Evolutionary conservation across 2,329 filamentous ascomycete species (phyloP), one percentile per base, ranked within the genome.

Genomic region (Botrytis aclada): DNA sequence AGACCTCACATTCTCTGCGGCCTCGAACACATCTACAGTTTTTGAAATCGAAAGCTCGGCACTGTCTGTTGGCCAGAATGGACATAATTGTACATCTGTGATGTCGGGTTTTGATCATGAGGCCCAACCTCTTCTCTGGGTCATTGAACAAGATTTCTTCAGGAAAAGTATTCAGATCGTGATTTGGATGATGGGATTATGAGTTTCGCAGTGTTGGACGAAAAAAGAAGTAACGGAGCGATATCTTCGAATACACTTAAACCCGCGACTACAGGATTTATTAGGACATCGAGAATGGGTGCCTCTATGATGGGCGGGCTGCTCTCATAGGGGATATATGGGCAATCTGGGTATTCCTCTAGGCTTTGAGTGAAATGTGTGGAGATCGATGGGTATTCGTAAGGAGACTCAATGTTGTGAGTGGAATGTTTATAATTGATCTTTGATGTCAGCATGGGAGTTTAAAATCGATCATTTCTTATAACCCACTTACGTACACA

Each of bases 31-130:
- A 72, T 43, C 43, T 47, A 71, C 29, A 4, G 41, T 66, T 25
- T 73, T 73, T 65, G 60, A 74, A 12, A 60, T 74, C 9, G 54
- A 60, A 16, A 62, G 3, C 8, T 29, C 74, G 32, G 69, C 34
- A 22, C 16, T 47, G 1, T 60, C 34, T 56, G 47, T 67, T 10
- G 12, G 22, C 10, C 63, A 71, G 16, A 63, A 63, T 8, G 61
- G 51, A 37, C 61, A 72, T 43, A 73, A 67, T 39, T 74, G 62
- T 39, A 72, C 66, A 6, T 65, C 62, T n/a, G 39, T 29, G 6
- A 61, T 75, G 32, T 56, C 45, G 16, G 37, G 66, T 2, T 45
- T 58, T 32, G 69, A 71, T n/a, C 45, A 0, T 14, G 47, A 51
- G 22, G 47, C 25, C n/a, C 25, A n/a, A n/a, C 25, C 47, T 51